A percentile compares a stretch with the other conserved stretches of the same genome.
Conservation (phyloP, 805 yeast genomes). For the Pichia kluyveri region DNA sequence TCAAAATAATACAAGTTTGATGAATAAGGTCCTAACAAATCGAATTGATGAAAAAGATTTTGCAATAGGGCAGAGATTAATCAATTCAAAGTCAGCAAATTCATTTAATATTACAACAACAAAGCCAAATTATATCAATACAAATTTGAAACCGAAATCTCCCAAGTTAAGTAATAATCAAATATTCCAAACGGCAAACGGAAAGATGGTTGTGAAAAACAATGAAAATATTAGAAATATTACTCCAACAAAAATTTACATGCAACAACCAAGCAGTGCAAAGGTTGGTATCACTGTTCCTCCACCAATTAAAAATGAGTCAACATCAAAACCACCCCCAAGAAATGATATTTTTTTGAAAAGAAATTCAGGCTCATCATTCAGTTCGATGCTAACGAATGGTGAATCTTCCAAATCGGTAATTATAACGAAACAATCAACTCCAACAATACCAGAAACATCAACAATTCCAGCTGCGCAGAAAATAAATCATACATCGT, state of each 20-base stretch:
- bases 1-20: conserved; percentile 23
- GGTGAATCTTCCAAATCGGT: conserved; percentile 16
- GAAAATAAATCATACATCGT: no score
- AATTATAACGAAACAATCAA: background rate
- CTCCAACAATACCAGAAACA: background rate
- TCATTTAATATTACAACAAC: conserved; percentile 3
- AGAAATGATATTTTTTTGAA: background rate
- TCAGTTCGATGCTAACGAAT: conserved; percentile 4
- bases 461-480: background rate
- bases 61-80: conserved; percentile 18
- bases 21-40: conserved; percentile 27
- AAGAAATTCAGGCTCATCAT: background rate
- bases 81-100: conserved; percentile 10
- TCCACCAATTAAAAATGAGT: no score
- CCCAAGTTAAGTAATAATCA: no score
- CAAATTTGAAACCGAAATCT: no score
- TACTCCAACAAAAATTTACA: no score
- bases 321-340: no score
- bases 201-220: no score
- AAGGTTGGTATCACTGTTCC: no score
- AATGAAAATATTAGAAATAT: no score
- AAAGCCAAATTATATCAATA: no score
- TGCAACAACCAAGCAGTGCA: no score
- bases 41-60: conserved; percentile 24
- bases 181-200: no score